Base-by-base conservation (phyloP, 2,329 filamentous ascomycete species). In the Polytolypa hystricis region DNA sequence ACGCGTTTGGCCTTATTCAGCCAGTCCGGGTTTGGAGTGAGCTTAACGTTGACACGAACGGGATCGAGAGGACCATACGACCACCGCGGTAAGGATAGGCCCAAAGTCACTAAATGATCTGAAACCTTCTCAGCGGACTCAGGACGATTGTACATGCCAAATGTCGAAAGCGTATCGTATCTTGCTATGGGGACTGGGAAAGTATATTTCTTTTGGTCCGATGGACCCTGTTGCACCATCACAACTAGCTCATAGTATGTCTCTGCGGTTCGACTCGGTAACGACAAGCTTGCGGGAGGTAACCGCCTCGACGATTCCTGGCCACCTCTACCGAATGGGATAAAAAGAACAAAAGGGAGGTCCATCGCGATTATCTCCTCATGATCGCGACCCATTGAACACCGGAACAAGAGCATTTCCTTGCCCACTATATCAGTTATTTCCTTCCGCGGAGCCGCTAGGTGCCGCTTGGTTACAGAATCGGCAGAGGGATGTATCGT, bases 91-190 rank as follows among this genome's bases (percentile, higher is more conserved):
- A 98, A 69, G 42, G 86, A 93, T 48, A 95, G 93, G 30, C 84
- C 85, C 37, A 96, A 67, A 6, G 85, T 93, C 42, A 96, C 84
- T 37, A 96, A 67, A 58, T 93, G 91, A 64, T 96, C 91, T 35
- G 82, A 77, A 20, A 86, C 84, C 42, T 79, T 76, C 51, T 93
- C 81, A 38, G 85, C 84, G 41, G 81, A 82, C 60, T 95, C 89
- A 11, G 87, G 89, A 37, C 86, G 81, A 63, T 96, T 96, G 68
- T 96, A 98, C 91, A 96, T 96, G 61, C 91, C 91, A 64, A 98
- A 98, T 1, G 91, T 96, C 28, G 87, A 95, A 33, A 98, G 69
- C 1, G 89, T 98, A 60, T 98, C 91, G 65, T 96, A 98, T 55
- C 91, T 74, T 47, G 84, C 78, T 49, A 98, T 76, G 1, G 89